phyloP scores from a whole-genome alignment of 345 rosid genomes.

The Aethionema arabicum region DNA sequence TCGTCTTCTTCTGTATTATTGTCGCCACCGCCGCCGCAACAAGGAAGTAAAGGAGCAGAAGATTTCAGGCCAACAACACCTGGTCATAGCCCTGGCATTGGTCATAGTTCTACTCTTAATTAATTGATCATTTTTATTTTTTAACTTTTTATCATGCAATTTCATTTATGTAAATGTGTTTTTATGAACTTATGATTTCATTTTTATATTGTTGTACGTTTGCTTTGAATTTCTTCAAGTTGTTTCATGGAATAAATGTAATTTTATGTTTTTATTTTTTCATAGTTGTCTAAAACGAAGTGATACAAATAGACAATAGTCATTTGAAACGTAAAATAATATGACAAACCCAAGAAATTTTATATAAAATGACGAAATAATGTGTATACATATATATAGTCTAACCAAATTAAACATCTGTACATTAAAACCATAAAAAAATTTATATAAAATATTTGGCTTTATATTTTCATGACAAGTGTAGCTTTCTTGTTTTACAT shows the following conservation, averaged over 20 bases:
- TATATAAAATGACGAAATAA: too few relatives aligned
- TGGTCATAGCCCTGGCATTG: constrained; percentile 67
- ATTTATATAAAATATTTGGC: too few relatives aligned
- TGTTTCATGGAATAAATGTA: too few relatives aligned
- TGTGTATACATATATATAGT: too few relatives aligned
- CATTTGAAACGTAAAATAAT: too few relatives aligned
- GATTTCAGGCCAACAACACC: constrained; percentile 67
- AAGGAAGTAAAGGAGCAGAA: constrained; percentile 34
- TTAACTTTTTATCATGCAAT: not conserved
- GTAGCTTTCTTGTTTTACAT: too few relatives aligned
- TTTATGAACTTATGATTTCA: constrained; percentile 14
- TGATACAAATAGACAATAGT: too few relatives aligned
- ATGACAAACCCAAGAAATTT: too few relatives aligned
- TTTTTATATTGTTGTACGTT: constrained; percentile 3
- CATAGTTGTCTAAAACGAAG: not conserved
- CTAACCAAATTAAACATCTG: too few relatives aligned
- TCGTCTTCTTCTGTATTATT: too few relatives aligned
- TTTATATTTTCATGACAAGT: too few relatives aligned
- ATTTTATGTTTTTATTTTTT: not conserved
- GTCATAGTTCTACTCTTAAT: constrained; percentile 39
- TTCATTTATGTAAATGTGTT: constrained; percentile 18
- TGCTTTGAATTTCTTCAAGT: not conserved
- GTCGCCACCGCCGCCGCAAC: constrained; percentile 30
- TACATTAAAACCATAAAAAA: too few relatives aligned
- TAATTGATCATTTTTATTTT: constrained; percentile 8